Evolutionary conservation across 768 basidiomycete genomes (phyloP).

Genomic region (Lactarius hatsudake): DNA sequence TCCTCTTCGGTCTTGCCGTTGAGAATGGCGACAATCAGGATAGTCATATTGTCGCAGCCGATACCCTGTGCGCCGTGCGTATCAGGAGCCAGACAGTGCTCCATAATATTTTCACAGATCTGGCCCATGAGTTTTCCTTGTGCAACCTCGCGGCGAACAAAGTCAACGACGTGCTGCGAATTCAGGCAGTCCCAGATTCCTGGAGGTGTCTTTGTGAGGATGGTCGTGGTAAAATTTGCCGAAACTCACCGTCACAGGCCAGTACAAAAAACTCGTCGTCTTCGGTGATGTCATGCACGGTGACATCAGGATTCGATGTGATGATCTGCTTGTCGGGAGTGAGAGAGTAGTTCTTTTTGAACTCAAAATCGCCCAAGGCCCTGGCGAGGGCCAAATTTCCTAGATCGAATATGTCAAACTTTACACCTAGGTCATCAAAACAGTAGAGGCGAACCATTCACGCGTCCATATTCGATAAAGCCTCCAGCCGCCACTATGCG

Average conservation of each 20-base stretch:
- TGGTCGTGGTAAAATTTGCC: not conserved
- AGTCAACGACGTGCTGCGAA: slow-evolving; percentile 91
- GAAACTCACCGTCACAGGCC: slow-evolving; percentile 85
- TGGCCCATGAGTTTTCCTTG: slow-evolving; percentile 75
- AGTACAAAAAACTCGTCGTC: slow-evolving; percentile 98
- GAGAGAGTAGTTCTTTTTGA: slow-evolving; percentile 88
- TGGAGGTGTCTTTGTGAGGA: slow-evolving; percentile 35
- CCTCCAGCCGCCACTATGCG: slow-evolving; percentile 91
- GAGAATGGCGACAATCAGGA: slow-evolving; percentile 85
- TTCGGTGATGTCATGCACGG: slow-evolving; percentile 69
- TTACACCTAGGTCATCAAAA: not conserved
- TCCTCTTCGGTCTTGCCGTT: slow-evolving; percentile 85
- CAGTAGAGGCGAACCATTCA: slow-evolving; percentile 65
- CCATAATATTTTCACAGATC: slow-evolving; percentile 87
- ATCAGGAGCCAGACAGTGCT: slow-evolving; percentile 92
- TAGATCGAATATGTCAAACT: slow-evolving; percentile 34
- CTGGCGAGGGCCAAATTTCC: slow-evolving; percentile 95
- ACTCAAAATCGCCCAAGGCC: slow-evolving; percentile 96
- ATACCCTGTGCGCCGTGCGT: slow-evolving; percentile 87
- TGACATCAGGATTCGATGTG: slow-evolving; percentile 91
- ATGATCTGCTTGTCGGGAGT: slow-evolving; percentile 90
- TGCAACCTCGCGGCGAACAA: slow-evolving; percentile 77
- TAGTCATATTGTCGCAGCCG: slow-evolving; percentile 99
- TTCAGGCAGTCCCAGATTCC: slow-evolving; percentile 98
- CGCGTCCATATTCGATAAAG: slow-evolving; percentile 93